These are phyloP conservation scores for Calocybe cyanea DNA, from an alignment of 768 basidiomycete genomes.

Conservation along the genomic window DNA sequence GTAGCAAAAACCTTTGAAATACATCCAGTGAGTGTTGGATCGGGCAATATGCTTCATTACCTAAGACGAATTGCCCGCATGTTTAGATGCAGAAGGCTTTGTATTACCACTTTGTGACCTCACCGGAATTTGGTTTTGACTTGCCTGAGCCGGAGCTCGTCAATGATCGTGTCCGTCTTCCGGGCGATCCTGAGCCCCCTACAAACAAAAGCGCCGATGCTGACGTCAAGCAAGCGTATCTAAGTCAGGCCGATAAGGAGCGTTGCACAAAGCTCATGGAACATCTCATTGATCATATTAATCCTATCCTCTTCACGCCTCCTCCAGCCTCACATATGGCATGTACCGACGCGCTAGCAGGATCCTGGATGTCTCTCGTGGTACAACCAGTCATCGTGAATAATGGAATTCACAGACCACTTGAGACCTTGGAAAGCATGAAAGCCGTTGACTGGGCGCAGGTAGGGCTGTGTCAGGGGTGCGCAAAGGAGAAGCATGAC, in stretches of 20 bases:
- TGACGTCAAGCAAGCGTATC: constrained; percentile 14
- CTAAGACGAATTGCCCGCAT: neutral
- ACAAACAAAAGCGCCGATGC: constrained; percentile 6
- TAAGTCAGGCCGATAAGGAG: constrained; percentile 29
- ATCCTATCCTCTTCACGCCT: constrained; percentile 69
- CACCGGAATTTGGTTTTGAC: constrained; percentile 13
- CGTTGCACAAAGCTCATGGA: constrained; percentile 49
- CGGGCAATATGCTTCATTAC: neutral
- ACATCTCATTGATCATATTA: constrained; percentile 60
- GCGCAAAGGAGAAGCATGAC: constrained; percentile 52
- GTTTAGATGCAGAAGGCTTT: constrained; percentile 56
- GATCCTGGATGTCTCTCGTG: constrained; percentile 69
- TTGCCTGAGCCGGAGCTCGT: constrained; percentile 1
- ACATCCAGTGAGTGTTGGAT: constrained; percentile 38
- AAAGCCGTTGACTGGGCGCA: constrained; percentile 56
- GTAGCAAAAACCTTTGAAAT: constrained; percentile 48
- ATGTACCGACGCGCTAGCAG: constrained; percentile 71
- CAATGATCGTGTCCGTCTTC: neutral
- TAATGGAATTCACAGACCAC: constrained; percentile 63
- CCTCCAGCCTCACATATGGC: constrained; percentile 67
- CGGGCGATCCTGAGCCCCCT: constrained; percentile 10
- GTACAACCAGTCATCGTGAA: constrained; percentile 60
- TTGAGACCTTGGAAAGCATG: constrained; percentile 65
- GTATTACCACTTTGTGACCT: constrained; percentile 59
- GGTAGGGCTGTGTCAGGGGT: constrained; percentile 56